These are phyloP conservation scores for Colletotrichum sp. DNA, from an alignment of 2,329 filamentous ascomycete genomes.

Conservation along the genomic window DNA sequence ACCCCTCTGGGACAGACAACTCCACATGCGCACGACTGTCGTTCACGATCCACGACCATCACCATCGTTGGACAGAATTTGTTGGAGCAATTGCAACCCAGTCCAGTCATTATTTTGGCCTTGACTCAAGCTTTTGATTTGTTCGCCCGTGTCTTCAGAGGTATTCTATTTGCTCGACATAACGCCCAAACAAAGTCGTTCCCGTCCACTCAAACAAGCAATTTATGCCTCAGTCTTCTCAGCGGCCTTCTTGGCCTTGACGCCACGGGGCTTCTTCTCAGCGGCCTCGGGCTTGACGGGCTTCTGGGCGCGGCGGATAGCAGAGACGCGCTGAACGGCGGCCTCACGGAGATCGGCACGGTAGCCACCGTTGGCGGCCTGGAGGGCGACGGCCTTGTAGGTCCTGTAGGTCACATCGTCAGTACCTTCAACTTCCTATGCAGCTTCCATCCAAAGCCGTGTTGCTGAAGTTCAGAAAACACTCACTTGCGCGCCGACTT, in stretches of 20 bases:
- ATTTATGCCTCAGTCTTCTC: constrained; percentile 50
- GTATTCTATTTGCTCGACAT: constrained; percentile 22
- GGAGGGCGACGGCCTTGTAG: constrained; percentile 87
- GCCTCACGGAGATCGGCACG: constrained; percentile 76
- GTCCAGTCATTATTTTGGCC: constrained; percentile 17
- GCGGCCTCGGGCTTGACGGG: constrained; percentile 73
- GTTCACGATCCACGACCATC: background rate
- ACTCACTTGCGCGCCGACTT: constrained; percentile 80
- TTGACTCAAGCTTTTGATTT: constrained; percentile 22
- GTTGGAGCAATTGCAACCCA: background rate
- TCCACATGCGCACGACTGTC: background rate
- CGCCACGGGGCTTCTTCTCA: constrained; percentile 78
- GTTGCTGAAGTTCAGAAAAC: background rate
- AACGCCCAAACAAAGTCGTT: constrained; percentile 21
- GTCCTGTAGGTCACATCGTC: constrained; percentile 58
- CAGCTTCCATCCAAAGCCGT: background rate
- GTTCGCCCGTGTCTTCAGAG: constrained; percentile 17
- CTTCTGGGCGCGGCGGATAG: constrained; percentile 80
- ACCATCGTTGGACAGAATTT: background rate
- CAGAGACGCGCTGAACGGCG: constrained; percentile 86
- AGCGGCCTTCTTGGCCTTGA: constrained; percentile 77
- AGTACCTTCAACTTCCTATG: background rate
- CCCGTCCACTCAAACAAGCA: constrained; percentile 8
- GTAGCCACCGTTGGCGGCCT: constrained; percentile 85
- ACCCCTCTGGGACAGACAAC: background rate